Evolutionary conservation across 345 rosid genomes (phyloP), one percentile per base, ranked within the genome.

Genomic region (Schrenkiella parvula): DNA sequence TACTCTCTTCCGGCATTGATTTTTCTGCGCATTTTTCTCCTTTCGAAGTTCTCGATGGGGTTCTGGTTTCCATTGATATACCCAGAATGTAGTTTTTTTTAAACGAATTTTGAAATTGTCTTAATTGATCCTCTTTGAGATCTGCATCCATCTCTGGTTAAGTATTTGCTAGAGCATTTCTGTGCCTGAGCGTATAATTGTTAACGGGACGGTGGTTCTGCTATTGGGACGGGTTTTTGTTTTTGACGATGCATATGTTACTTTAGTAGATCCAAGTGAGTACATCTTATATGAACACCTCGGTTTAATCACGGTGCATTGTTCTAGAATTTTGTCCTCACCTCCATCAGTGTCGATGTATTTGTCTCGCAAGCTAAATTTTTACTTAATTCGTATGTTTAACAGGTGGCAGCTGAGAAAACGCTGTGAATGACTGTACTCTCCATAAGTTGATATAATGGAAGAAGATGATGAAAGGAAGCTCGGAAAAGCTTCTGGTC

Each of bases 401-500:
- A 38, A 15, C 74, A 80, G 87, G 85, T 79, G 71, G 21, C 42
- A 12, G 60, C 69, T 43, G 29, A 67, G 75, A 68, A 23, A 44
- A 62, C 64, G 46, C 72, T 55, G 71, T 79, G 84, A 77, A 76
- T 77, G 78, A 69, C 52, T 56, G 14, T 70, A 35, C 72, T 60
- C 52, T 70, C 57, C 23, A 12, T 48, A 60, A 52, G 39, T 66
- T 65, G 73, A 65, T 55, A 67, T 19, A 37, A 89, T 90, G 96
- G 93, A 86, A 71, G 95, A 89, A 73, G 96, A 88, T 70, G 91
- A 84, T 58, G 88, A 85, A 68, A 83, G 80, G 70, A 89, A 70
- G 79, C 81, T 74, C 9, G 44, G 64, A 37, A 85, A 81, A 74
- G 61, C 64, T 77, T 78, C 80, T 70, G 58, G 9, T 39, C 54